Conservation (phyloP, 257 asterid genomes). For the Solanum lycopersicoides region DNA sequence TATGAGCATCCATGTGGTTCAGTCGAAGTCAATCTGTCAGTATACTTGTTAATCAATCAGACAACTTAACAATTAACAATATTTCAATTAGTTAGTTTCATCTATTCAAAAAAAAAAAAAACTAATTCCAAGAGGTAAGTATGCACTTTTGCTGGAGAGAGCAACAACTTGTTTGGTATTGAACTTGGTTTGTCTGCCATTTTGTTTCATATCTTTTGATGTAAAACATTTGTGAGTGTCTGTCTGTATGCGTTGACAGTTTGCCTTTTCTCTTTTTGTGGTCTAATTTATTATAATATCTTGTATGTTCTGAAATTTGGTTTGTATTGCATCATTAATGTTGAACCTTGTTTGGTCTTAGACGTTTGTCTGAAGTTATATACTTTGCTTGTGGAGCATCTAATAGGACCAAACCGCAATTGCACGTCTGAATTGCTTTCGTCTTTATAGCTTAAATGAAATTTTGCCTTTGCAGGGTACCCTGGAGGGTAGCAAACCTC, state of each 20-base stretch:
- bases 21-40: background rate
- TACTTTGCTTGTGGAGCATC: background rate
- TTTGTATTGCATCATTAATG: background rate
- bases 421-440: background rate
- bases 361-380: background rate
- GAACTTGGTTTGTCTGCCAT: background rate
- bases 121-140: background rate
- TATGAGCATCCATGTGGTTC: background rate
- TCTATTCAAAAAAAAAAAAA: background rate
- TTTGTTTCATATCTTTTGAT: background rate
- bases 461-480: conserved; percentile 34
- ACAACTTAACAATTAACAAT: background rate
- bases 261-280: background rate
- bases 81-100: background rate
- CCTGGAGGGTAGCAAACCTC: conserved; percentile 37
- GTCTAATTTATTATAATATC: background rate
- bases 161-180: background rate
- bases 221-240: background rate
- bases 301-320: background rate
- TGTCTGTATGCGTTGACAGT: background rate
- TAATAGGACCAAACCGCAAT: background rate
- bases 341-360: background rate
- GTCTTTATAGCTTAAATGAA: background rate
- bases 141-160: background rate
- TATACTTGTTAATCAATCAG: background rate